Base-by-base conservation (phyloP, 108 stramenopile genomes). In the Nannochloropsis granulata region DNA sequence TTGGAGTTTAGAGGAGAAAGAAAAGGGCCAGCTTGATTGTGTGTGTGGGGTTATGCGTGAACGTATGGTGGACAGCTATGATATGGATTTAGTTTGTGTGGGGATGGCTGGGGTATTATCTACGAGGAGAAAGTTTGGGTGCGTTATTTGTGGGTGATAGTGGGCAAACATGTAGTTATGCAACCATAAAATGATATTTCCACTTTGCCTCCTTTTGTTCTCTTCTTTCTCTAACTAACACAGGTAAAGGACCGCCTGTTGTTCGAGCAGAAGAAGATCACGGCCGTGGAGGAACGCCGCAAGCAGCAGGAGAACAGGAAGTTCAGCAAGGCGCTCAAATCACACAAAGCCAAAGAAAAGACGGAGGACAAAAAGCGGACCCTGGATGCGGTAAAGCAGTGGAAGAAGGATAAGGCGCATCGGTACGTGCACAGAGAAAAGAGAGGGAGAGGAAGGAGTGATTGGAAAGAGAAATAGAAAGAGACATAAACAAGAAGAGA, bases 221-320 rank as follows among this genome's bases (percentile, higher is more conserved):
- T 34, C 34, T 80, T 89, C 43, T 84, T 79, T 44, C 23, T 84
- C 43, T 42, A 43, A 84, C 42, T 83, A n/a, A 43, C 25, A 82
- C 79, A 94, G 91, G 93, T 99, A 83, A 98, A 98, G 92, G 97
- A 98, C 85, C 91, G 95, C 82, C 94, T 99, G 78, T 94, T 98
- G 80, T 96, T 96, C 84, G 97, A 99, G 91, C 94, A 93, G 87
- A 95, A 98, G 89, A 97, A 97, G 92, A 98, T 99, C 87, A 94
- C 96, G 43, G 98, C 98, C 26, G 94, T 99, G 79, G 94, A 95
- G 85, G 93, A 93, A 45, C 93, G 94, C 24, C 94, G 94, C 91
- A 85, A 91, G 56, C 92, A 92, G 79, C 92, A 94, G 84, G 93
- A 94, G 88, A 90, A 93, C 83, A 90, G 89, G 21, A 84, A 92